A percentile compares a stretch with the other conserved stretches of the same genome.
Conservation (phyloP, 2,329 filamentous ascomycete genomes). For the Colletotrichum sp. region DNA sequence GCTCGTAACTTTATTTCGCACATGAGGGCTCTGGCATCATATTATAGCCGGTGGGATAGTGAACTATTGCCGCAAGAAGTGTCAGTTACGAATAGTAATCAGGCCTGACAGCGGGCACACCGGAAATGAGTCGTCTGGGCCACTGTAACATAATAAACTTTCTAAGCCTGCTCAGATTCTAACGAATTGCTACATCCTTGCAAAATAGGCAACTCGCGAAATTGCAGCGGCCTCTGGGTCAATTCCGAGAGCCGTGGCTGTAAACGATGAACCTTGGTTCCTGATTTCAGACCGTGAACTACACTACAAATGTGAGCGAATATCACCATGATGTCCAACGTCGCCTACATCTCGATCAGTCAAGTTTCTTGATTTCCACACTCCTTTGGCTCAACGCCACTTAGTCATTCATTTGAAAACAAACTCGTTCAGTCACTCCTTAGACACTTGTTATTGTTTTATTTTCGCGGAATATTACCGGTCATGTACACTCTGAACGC, state of each 20-base stretch:
- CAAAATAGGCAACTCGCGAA: neutral
- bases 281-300: neutral
- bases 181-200: neutral
- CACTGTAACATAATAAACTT: neutral
- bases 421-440: neutral
- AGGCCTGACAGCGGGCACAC: neutral
- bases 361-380: neutral
- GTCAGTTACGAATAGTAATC: neutral
- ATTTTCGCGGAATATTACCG: accelerated
- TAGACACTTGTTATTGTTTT: neutral
- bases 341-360: neutral
- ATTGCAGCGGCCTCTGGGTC: neutral
- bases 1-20: neutral
- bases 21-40: neutral
- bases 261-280: neutral
- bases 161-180: neutral
- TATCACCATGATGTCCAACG: neutral
- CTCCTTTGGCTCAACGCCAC: neutral
- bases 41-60: neutral
- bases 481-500: neutral
- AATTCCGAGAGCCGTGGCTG: neutral
- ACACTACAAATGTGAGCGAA: neutral
- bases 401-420: neutral
- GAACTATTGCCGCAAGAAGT: neutral
- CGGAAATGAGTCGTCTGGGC: neutral